Evolutionary conservation across 2,329 filamentous ascomycete genomes (phyloP).

Genomic region (Zalaria sp.): DNA sequence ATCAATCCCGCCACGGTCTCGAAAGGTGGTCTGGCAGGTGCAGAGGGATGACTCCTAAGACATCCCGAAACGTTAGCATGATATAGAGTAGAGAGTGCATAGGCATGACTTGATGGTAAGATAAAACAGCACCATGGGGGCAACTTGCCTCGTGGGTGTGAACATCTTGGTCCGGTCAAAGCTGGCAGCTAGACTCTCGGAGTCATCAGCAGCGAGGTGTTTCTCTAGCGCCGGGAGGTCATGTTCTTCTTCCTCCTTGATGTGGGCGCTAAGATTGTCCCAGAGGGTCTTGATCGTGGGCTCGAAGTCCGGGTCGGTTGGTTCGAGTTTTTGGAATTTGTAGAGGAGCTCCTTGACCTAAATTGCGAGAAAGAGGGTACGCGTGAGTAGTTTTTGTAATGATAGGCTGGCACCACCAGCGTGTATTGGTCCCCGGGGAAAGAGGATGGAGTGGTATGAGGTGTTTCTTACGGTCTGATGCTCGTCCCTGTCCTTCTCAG

Average conservation of each 20-base stretch:
- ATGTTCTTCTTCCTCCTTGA: conserved; percentile 6
- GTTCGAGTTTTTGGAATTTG: conserved; percentile 4
- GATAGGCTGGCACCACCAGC: not conserved
- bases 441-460: not conserved
- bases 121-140: not conserved
- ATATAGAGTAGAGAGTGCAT: not conserved
- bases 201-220: conserved; percentile 2
- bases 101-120: not conserved
- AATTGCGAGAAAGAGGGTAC: not conserved
- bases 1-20: conserved; percentile 41
- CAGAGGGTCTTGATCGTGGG: conserved; percentile 5
- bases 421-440: not conserved
- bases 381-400: not conserved
- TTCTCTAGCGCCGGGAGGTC: conserved; percentile 7
- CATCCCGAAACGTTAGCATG: not conserved
- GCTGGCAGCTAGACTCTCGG: not conserved
- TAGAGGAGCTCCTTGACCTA: conserved; percentile 9
- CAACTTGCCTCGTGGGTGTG: conserved; percentile 1
- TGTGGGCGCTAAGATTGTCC: conserved; percentile 5
- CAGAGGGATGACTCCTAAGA: conserved; percentile 4
- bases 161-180: conserved; percentile 6
- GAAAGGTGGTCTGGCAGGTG: conserved; percentile 30
- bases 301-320: conserved; percentile 3
- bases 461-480: conserved; percentile 14
- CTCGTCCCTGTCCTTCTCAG: conserved; percentile 18